phyloP scores from a whole-genome alignment of 2,329 filamentous ascomycete genomes.

The Phialemoniopsis sp. region DNA sequence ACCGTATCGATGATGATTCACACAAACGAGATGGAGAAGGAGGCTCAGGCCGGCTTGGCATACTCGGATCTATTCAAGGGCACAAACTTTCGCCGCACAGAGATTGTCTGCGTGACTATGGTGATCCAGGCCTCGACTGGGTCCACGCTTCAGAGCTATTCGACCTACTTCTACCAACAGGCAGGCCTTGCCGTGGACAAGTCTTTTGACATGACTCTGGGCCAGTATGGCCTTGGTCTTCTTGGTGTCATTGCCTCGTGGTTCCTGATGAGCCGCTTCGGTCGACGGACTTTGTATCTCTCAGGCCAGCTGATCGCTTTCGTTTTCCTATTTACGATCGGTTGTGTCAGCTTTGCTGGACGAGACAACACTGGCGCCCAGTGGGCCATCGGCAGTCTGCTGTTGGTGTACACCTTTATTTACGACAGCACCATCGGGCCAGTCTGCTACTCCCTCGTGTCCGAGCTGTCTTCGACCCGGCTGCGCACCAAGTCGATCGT shows the following conservation, averaged over 20 bases:
- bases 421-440: conserved; percentile 31
- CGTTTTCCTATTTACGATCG: conserved; percentile 32
- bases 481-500: conserved; percentile 41
- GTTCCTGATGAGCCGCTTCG: conserved; percentile 42
- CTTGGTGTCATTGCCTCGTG: conserved; percentile 47
- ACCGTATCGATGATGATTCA: conserved; percentile 19
- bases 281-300: conserved; percentile 46
- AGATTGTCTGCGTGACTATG: conserved; percentile 45
- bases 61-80: conserved; percentile 50
- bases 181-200: conserved; percentile 33
- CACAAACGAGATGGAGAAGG: conserved; percentile 38
- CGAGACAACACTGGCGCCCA: conserved; percentile 40
- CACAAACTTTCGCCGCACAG: conserved; percentile 47
- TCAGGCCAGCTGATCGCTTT: no score
- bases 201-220: conserved; percentile 39
- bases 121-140: conserved; percentile 44
- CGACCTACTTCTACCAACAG: conserved; percentile 31
- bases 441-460: conserved; percentile 39
- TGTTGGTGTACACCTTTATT: conserved; percentile 29
- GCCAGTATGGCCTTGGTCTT: conserved; percentile 44
- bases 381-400: conserved; percentile 41
- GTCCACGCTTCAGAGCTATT: conserved; percentile 44
- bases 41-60: conserved; percentile 32
- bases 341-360: conserved; percentile 35
- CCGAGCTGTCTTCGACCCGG: conserved; percentile 41